A percentile compares a stretch with the other conserved stretches of the same genome.
These are phyloP conservation scores for Fraxinus sp. DNA, from an alignment of 305 asterid genomes.

Conservation along the genomic window DNA sequence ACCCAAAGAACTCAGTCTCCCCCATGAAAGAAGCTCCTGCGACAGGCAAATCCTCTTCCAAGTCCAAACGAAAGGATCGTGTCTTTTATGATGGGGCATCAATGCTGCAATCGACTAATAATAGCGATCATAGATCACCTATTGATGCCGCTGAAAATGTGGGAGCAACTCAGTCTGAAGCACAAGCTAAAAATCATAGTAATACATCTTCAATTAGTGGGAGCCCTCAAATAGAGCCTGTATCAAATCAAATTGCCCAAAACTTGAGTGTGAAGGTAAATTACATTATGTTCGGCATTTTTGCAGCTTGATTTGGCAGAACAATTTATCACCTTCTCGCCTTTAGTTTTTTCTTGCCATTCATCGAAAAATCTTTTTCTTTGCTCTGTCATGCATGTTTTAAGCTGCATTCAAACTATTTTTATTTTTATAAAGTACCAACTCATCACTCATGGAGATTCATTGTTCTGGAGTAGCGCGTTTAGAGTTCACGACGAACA, in stretches of 20 bases:
- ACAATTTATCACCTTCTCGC: neutral
- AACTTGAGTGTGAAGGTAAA: conserved; percentile 34
- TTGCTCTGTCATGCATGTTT: neutral
- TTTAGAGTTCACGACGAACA: neutral
- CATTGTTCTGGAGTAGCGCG: neutral
- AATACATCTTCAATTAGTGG: conserved; percentile 1
- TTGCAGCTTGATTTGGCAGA: neutral
- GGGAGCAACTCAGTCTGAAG: conserved; percentile 12
- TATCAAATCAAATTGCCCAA: conserved; percentile 17
- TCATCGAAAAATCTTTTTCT: neutral
- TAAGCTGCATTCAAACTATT: neutral
- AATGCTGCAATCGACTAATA: neutral
- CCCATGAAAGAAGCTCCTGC: conserved; percentile 26
- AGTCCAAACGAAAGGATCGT: conserved; percentile 16
- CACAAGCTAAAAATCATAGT: conserved; percentile 13
- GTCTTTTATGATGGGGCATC: neutral
- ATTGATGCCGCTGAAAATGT: neutral
- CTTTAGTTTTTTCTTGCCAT: neutral
- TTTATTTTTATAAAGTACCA: neutral
- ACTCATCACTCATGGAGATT: neutral
- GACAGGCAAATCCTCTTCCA: conserved; percentile 10
- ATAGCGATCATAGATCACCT: conserved; percentile 7
- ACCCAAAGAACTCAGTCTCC: conserved; percentile 28
- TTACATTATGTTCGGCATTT: neutral
- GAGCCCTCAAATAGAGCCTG: conserved; percentile 12